Evolutionary conservation across 208 protist genomes (phyloP).

Genomic region (Trypanosoma boissoni): DNA sequence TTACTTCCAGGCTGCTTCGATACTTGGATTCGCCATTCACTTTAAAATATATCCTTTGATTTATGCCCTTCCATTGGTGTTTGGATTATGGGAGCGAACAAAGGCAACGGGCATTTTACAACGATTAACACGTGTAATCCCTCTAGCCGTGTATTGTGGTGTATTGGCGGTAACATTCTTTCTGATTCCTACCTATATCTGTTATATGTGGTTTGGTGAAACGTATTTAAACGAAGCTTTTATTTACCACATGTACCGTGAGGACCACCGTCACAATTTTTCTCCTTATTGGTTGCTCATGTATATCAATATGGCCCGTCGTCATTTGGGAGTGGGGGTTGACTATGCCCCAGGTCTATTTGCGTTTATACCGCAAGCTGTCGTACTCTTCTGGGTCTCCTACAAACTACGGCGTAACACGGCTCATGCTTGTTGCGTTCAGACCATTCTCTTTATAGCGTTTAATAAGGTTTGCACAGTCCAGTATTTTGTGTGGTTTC

Average conservation of each 20-base stretch:
- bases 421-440: conserved; percentile 73
- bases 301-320: conserved; percentile 76
- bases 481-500: conserved; percentile 95
- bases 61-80: conserved; percentile 76
- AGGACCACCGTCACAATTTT: conserved; percentile 93
- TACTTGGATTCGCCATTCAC: conserved; percentile 85
- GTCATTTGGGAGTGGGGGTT: conserved; percentile 37
- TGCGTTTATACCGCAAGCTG: conserved; percentile 84
- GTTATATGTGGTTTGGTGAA: conserved; percentile 66
- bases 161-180: conserved; percentile 48
- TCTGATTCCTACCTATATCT: conserved; percentile 43
- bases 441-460: conserved; percentile 89
- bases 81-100: conserved; percentile 55
- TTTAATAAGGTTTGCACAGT: conserved; percentile 95
- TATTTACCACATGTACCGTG: conserved; percentile 76
- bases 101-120: conserved; percentile 2
- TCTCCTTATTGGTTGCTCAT: conserved; percentile 91
- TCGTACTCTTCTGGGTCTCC: conserved; percentile 64
- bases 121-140: conserved; percentile 5
- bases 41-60: conserved; percentile 94
- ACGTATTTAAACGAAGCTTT: conserved; percentile 78
- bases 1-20: conserved; percentile 46
- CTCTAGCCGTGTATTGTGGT: conserved; percentile 35
- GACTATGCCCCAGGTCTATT: conserved; percentile 63
- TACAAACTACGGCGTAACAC: conserved; percentile 74